Base-by-base conservation (phyloP, 208 protist genomes). In the Leishmania aethiopica region DNA sequence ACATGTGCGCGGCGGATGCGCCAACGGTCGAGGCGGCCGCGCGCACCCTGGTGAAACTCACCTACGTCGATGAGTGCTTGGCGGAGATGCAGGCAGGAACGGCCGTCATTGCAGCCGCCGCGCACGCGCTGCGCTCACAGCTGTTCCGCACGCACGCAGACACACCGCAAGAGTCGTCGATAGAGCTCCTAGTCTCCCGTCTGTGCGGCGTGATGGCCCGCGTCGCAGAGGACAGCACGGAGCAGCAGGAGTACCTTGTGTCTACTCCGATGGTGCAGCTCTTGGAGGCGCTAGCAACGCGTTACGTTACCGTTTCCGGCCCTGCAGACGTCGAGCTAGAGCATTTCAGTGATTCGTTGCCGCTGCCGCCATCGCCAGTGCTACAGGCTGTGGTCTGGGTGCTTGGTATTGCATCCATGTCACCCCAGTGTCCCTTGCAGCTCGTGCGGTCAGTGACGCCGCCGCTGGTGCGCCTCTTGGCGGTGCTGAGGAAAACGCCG, bases 301-400 rank as follows among this genome's bases (percentile, higher is more conserved):
- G 81, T 70, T 89, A 81, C 47, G 51, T 79, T 59, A 60, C 83
- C 7, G 59, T 83, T 40, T 51, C 59, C 45, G 51, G 32, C 22
- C 53, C 13, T 40, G 47, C 25, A 37, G 45, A 71, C 15, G 69
- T 80, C 0, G 59, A 70, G 6, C 40, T 67, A 22, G 45, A 60
- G 22, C 37, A 32, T 28, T 32, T 80, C 66, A 4, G 42, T 28
- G 47, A 49, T 49, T 60, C 32, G 40, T 17, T 28, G 69, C 74
- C 28, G 78, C 40, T 87, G 37, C 80, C 88, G 35, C 70, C 83
- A 28, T 32, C 74, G 8, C 73, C 83, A 22, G 73, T 95, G 40
- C 71, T 95, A 19, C 87, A 94, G 75, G 84, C 84, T 71, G 80
- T 96, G 37, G 87, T 92, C 40, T 96, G 93, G 92, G 86, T 96